Base-by-base conservation (phyloP, 2,329 filamentous ascomycete genomes). In the Dothistroma septosporum region DNA sequence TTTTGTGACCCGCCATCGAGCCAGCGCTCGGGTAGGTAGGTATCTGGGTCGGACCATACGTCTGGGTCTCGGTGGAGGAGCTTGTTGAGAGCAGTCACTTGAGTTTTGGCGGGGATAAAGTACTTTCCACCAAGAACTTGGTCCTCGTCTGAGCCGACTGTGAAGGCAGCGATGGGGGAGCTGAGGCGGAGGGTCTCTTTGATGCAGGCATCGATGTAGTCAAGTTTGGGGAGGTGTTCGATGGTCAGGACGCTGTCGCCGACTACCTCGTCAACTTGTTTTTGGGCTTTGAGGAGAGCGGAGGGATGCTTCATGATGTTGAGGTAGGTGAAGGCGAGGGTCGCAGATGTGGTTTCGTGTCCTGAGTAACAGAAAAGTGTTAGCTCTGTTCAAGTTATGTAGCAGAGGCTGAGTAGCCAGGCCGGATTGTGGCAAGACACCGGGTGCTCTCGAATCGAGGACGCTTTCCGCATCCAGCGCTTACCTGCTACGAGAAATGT, bases 21-120 rank as follows among this genome's bases (percentile, higher is more conserved):
- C 87, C 91, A 90, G 9, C 88, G 80, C 71, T 91, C 89, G 0
- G 89, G 89, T 57, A 79, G 81, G 75, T 89, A 92, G 22, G 85
- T 81, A 0, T 82, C 72, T 1, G 87, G 86, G 61, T 89, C 86
- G 0, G 83, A 88, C 54, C 79, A 91, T 0, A 90, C 83, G 0
- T 75, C 75, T 0, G 85, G 85, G 66, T 91, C 88, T 0, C 80
- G 72, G 32, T 90, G 87, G 4, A 78, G 72, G 1, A 90, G 69
- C 1, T 87, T 68, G 10, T 80, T 67, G 0, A 77, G 61, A 28
- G 88, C 73, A 0, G 76, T 62, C 10, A 52, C 22, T n/a, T 19
- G 11, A 57, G 87, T 80, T 4, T 79, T 80, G 57, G 80, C 80
- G 8, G 77, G 72, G 24, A 91, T 72, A 12, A 77, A 73, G 59